Percentiles rank a stretch among this genome's conserved stretches.
Conservation (phyloP, 2,329 filamentous ascomycete genomes). For the Atkinsonella texensis region DNA sequence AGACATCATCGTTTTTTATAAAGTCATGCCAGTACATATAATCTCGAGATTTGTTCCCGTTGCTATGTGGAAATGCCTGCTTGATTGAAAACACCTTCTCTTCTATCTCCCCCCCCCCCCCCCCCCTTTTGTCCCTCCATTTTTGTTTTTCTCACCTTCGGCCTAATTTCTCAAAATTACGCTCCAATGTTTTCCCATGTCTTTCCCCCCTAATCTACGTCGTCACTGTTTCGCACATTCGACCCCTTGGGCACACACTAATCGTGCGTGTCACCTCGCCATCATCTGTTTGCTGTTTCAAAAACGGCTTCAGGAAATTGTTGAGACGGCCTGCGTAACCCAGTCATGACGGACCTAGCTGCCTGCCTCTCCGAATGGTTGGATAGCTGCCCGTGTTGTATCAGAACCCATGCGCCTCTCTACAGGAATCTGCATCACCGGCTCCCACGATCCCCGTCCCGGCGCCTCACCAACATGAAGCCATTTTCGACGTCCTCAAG, state of each 20-base stretch:
- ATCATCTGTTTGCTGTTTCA: conserved; percentile 3
- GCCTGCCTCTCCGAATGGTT: neutral
- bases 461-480: conserved; percentile 1
- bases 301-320: neutral
- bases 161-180: neutral
- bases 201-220: neutral
- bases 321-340: neutral
- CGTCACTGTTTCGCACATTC: neutral
- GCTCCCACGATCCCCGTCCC: neutral
- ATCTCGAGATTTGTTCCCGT: neutral
- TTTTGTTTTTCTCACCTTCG: too few species aligned
- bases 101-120: too few species aligned
- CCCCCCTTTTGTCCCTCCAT: too few species aligned
- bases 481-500: neutral
- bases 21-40: neutral
- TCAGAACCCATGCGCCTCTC: neutral
- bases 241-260: neutral
- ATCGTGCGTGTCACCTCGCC: neutral
- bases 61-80: neutral
- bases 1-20: neutral
- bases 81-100: neutral
- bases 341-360: neutral
- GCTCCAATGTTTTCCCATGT: neutral
- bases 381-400: neutral
- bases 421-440: neutral